phyloP scores from a whole-genome alignment of 768 basidiomycete species.

The Kwoniella europaea region DNA sequence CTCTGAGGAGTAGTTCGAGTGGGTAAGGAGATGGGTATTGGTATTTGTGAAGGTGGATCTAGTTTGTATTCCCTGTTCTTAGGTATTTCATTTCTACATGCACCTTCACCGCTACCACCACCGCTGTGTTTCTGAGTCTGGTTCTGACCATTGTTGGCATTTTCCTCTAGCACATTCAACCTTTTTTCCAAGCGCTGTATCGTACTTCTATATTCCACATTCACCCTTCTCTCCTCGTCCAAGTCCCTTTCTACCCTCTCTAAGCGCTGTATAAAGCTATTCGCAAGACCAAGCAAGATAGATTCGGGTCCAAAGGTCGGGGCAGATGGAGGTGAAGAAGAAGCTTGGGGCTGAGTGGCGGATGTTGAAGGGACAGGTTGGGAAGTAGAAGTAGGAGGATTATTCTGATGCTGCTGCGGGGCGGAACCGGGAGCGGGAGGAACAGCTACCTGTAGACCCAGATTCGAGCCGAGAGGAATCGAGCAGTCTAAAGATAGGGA shows the following conservation, averaged over 20 bases:
- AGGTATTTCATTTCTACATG: neutral
- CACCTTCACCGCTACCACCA: neutral
- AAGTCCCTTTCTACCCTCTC: conserved; percentile 1
- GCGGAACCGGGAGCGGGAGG: neutral
- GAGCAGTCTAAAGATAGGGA: conserved; percentile 5
- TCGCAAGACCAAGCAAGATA: conserved; percentile 1
- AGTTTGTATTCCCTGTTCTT: neutral
- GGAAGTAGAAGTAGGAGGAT: neutral
- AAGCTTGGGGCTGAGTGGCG: neutral
- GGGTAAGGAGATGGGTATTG: neutral
- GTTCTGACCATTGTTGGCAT: neutral
- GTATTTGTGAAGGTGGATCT: neutral
- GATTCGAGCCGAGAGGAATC: conserved; percentile 1
- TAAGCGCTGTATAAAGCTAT: neutral
- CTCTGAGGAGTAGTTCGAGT: neutral
- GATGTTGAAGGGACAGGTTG: neutral
- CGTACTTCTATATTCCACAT: neutral
- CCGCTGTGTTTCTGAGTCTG: neutral
- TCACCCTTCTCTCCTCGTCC: neutral
- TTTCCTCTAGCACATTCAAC: neutral
- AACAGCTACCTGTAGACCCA: conserved; percentile 1
- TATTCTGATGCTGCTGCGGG: neutral
- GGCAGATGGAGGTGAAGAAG: neutral
- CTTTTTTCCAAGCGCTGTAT: neutral
- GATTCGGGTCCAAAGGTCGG: neutral